Evolutionary conservation across 305 asterid species (phyloP), one percentile per base, ranked within the genome.

Genomic region (Fraxinus latifolia): DNA sequence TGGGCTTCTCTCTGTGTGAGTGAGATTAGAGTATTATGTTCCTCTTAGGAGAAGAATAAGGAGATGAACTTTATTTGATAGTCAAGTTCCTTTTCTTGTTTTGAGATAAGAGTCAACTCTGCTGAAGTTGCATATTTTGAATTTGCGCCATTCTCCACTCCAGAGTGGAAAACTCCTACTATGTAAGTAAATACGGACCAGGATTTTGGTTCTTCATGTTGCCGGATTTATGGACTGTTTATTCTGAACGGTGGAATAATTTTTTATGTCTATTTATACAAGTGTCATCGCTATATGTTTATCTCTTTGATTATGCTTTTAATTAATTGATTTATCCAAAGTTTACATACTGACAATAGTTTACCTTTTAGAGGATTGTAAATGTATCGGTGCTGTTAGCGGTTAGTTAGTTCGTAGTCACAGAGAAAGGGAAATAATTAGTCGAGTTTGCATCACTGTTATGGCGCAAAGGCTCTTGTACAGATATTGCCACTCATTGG

Each of bases 391-490:
- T 67, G 73, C 60, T 37, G 82, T 74, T 77, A 77, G 78, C 76
- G 15, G 72, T 23, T 62, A 62, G 70, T 58, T 85, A 74, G 65
- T 62, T 79, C 29, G 37, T 72, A 67, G 78, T 47, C 39, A 17
- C 76, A 37, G 27, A 76, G 80, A 77, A 79, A 74, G 44, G 83
- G 85, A 32, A 62, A 80, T 42, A 86, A 86, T 78, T 81, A 74
- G 87, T 86, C 82, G 83, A 86, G 42, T 15, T 80, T 74, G 50
- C 84, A 21, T 53, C 39, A 31, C 47, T 67, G 2, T 74, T 74
- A 80, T 80, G 88, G 84, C 78, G 76, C 67, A 77, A 50, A 50
- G 83, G 73, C 33, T 65, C 65, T 29, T 85, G 86, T 77, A 85
- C 78, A 83, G 79, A 29, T 47, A 73, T 34, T 11, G 53, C 12